These are phyloP conservation scores for Suhomyces pyralidae DNA, from an alignment of 805 yeast species.

Conservation along the genomic window DNA sequence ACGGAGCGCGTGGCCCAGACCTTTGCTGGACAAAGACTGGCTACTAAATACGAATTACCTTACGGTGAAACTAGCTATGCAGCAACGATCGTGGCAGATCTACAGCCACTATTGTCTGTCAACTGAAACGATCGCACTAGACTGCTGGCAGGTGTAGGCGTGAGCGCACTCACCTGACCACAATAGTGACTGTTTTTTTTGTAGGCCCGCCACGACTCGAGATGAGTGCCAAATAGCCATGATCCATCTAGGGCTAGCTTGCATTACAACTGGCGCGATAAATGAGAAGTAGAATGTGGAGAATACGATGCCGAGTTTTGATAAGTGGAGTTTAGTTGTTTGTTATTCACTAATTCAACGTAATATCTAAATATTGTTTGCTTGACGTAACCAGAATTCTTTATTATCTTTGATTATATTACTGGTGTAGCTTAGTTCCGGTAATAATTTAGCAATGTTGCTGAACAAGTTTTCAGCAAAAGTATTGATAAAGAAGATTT, in stretches of 20 bases:
- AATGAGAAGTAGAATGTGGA: background rate
- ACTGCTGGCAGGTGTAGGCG: background rate
- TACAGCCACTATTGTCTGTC: background rate
- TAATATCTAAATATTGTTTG: background rate
- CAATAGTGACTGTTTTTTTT: constrained; percentile 4
- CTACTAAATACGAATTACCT: background rate
- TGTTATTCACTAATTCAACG: background rate
- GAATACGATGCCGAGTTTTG: no score
- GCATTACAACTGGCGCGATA: background rate
- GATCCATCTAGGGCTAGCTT: background rate
- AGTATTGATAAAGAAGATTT: constrained; percentile 75
- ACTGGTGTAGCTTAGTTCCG: constrained; percentile 55
- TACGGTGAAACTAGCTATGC: background rate
- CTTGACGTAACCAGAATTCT: constrained; percentile 47
- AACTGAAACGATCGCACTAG: background rate
- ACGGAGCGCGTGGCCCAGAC: background rate
- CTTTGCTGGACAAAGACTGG: background rate
- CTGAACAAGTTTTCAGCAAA: constrained; percentile 78
- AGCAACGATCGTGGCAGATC: background rate
- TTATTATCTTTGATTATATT: constrained; percentile 54
- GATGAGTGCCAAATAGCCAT: background rate
- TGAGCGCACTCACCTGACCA: background rate
- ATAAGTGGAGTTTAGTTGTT: background rate
- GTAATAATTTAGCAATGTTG: constrained; percentile 59
- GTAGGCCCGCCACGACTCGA: background rate